Conservation (phyloP, 2,329 filamentous ascomycete genomes). For the Aspergillus carbonarius region DNA sequence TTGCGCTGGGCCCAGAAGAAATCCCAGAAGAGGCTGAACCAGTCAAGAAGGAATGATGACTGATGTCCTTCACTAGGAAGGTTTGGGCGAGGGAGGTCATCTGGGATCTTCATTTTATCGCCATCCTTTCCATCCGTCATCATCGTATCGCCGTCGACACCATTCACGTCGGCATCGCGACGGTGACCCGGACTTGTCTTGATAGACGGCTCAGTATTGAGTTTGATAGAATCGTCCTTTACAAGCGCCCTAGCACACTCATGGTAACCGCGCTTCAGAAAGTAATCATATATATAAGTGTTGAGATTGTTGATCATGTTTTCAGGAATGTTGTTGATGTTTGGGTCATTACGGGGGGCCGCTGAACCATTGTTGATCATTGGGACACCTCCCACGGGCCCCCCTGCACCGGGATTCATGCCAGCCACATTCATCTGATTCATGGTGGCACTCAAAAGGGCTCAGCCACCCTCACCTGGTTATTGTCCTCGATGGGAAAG, state of each 20-base stretch:
- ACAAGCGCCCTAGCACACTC: constrained; percentile 77
- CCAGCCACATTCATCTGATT: constrained; percentile 58
- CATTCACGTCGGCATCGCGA: constrained; percentile 69
- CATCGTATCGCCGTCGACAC: constrained; percentile 71
- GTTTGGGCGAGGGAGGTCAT: constrained; percentile 67
- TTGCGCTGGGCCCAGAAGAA: constrained; percentile 81
- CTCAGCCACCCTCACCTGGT: constrained; percentile 36
- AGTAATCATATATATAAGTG: constrained; percentile 70
- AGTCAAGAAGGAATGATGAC: constrained; percentile 86
- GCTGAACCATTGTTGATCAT: constrained; percentile 55
- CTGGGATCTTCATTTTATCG: constrained; percentile 69
- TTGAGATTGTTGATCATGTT: constrained; percentile 51
- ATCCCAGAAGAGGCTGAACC: constrained; percentile 98
- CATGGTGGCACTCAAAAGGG: constrained; percentile 44
- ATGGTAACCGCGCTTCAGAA: constrained; percentile 79
- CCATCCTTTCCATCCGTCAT: constrained; percentile 82
- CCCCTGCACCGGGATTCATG: constrained; percentile 56
- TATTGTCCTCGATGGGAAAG: constrained; percentile 28
- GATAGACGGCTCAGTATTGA: constrained; percentile 56
- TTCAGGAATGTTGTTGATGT: constrained; percentile 39
- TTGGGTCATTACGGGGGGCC: constrained; percentile 44
- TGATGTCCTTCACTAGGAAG: constrained; percentile 64
- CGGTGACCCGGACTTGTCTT: constrained; percentile 70
- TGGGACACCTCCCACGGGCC: constrained; percentile 57
- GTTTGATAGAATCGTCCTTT: constrained; percentile 58